These are phyloP conservation scores for Leccinum incarnatum DNA, from an alignment of 768 basidiomycete genomes.

Conservation along the genomic window DNA sequence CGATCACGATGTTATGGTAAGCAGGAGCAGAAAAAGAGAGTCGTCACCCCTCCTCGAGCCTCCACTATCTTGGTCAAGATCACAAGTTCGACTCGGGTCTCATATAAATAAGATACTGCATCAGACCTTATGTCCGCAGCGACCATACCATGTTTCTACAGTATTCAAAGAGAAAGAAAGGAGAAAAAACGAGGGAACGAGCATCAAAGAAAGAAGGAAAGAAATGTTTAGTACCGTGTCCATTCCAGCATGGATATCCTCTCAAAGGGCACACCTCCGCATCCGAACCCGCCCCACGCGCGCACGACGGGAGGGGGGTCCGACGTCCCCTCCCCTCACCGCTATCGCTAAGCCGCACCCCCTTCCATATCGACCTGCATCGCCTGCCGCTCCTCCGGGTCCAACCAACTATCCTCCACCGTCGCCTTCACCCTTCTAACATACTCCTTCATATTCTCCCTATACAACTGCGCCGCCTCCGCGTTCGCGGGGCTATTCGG, in stretches of 20 bases:
- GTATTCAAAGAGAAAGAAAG: neutral
- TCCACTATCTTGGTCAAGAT: too few species aligned
- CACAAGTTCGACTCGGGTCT: neutral
- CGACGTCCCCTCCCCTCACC: neutral
- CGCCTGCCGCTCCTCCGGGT: conserved; percentile 66
- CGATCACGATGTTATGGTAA: neutral
- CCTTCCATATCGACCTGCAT: conserved; percentile 40
- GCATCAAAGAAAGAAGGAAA: neutral
- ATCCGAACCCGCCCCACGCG: neutral
- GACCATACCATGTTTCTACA: neutral
- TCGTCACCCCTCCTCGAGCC: neutral
- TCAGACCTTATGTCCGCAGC: neutral
- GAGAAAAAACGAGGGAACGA: neutral
- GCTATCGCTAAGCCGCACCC: neutral
- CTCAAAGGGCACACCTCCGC: neutral
- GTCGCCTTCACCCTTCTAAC: conserved; percentile 89
- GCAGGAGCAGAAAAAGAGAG: neutral
- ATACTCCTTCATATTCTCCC: conserved; percentile 99
- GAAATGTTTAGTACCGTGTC: neutral
- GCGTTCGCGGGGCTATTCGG: conserved; percentile 98
- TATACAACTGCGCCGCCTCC: conserved; percentile 93
- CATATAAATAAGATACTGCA: neutral
- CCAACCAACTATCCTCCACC: conserved; percentile 94
- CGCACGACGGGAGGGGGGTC: neutral
- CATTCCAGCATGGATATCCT: neutral